Percentiles rank a stretch among this genome's conserved stretches.
phyloP scores from a whole-genome alignment of 495 filamentous ascomycete species.

The Parathielavia appendiculata region DNA sequence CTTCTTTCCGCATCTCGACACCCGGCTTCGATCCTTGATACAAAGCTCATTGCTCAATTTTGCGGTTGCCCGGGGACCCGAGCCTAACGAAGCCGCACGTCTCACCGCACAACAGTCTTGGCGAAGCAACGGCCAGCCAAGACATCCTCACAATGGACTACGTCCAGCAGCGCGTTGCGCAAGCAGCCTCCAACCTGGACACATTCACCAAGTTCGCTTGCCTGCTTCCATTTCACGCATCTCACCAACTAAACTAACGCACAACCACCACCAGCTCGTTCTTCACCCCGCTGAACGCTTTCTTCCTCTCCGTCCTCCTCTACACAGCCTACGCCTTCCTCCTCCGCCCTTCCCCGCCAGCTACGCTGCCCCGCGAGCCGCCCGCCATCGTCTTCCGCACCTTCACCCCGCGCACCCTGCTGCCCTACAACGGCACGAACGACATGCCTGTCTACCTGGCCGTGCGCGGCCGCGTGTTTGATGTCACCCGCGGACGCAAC shows the following conservation, averaged over 20 bases:
- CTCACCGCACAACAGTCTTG: background rate
- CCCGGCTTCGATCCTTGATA: background rate
- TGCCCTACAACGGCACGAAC: slow-evolving; percentile 80
- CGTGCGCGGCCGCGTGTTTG: slow-evolving; percentile 80
- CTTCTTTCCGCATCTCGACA: background rate
- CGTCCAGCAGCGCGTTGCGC: slow-evolving; percentile 51
- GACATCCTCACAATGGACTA: slow-evolving; percentile 44
- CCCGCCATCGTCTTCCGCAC: slow-evolving; percentile 80
- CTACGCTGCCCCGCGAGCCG: slow-evolving; percentile 55
- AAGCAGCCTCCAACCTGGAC: slow-evolving; percentile 38
- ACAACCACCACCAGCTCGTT: slow-evolving; percentile 49
- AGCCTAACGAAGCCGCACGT: too few relatives aligned
- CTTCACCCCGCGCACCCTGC: slow-evolving; percentile 80
- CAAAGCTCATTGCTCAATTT: too few relatives aligned
- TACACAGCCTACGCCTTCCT: slow-evolving; percentile 64
- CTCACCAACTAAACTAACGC: slow-evolving; percentile 17
- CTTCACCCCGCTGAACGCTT: slow-evolving; percentile 71
- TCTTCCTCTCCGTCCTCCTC: slow-evolving; percentile 64
- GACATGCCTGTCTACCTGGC: slow-evolving; percentile 74
- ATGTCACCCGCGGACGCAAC: slow-evolving; percentile 75
- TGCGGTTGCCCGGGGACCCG: too few relatives aligned
- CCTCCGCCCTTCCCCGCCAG: slow-evolving; percentile 51
- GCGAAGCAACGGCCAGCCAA: background rate
- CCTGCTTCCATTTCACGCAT: slow-evolving; percentile 7
- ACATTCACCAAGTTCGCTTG: slow-evolving; percentile 16